Evolutionary conservation across 495 filamentous ascomycete species (phyloP).

Genomic region (Wilcoxina mikolae): DNA sequence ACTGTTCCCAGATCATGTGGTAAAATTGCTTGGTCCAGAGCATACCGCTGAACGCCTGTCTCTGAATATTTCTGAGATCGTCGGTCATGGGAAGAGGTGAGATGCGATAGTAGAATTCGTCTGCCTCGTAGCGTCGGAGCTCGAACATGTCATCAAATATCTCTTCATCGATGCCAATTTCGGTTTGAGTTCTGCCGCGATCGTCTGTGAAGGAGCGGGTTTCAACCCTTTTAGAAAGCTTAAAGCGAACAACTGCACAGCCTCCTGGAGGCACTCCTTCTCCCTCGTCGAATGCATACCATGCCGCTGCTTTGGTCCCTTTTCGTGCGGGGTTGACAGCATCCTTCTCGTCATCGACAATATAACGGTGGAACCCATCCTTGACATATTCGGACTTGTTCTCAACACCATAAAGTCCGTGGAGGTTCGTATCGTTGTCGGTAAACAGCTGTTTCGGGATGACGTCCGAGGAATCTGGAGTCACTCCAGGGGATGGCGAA

Average conservation of each 20-base stretch:
- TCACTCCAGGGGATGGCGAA: slow-evolving; percentile 77
- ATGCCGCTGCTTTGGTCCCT: slow-evolving; percentile 81
- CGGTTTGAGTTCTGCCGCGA: neutral
- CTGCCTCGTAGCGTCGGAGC: slow-evolving; percentile 66
- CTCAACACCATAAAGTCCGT: slow-evolving; percentile 56
- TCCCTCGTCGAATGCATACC: slow-evolving; percentile 81
- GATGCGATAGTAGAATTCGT: slow-evolving; percentile 89
- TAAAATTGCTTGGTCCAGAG: slow-evolving; percentile 97
- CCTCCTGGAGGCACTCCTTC: slow-evolving; percentile 76
- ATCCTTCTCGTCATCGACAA: slow-evolving; percentile 64
- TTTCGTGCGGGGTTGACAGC: slow-evolving; percentile 65
- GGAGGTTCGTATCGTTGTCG: slow-evolving; percentile 84
- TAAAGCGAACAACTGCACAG: slow-evolving; percentile 89
- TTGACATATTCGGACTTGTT: slow-evolving; percentile 80
- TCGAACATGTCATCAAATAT: slow-evolving; percentile 84
- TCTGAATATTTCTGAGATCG: slow-evolving; percentile 85
- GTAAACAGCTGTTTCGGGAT: slow-evolving; percentile 76
- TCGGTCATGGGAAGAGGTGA: slow-evolving; percentile 90
- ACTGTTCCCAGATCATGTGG: slow-evolving; percentile 92
- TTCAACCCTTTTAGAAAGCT: slow-evolving; percentile 44
- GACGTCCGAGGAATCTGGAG: slow-evolving; percentile 62
- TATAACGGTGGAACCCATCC: slow-evolving; percentile 81
- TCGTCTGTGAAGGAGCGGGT: slow-evolving; percentile 9
- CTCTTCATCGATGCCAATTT: slow-evolving; percentile 60
- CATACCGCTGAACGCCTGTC: slow-evolving; percentile 90